Conservation (phyloP, 2,329 filamentous ascomycete species). For the Trichoderma brevicompactum region DNA sequence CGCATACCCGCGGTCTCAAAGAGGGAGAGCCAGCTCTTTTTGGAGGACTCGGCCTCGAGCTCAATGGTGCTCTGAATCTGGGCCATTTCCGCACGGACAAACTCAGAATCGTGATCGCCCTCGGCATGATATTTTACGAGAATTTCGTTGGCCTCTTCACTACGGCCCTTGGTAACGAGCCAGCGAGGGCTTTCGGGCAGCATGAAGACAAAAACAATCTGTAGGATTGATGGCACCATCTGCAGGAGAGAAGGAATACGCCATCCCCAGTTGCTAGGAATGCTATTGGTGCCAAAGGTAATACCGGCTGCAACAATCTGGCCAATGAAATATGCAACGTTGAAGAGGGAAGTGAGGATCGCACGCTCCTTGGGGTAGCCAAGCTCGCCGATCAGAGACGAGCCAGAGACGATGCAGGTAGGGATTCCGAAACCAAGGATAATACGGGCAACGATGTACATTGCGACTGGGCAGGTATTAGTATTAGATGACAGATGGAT, state of each 20-base stretch:
- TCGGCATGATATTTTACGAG: conserved; percentile 23
- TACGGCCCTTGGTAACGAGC: conserved; percentile 22
- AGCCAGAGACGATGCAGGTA: conserved; percentile 14
- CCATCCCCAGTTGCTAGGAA: conserved; percentile 19
- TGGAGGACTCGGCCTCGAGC: not conserved
- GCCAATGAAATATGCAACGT: conserved; percentile 15
- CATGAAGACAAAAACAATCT: conserved; percentile 21
- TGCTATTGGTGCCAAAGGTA: conserved; percentile 14
- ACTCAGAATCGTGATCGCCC: conserved; percentile 21
- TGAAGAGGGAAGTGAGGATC: conserved; percentile 14
- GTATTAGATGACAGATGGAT: not conserved
- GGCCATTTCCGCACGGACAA: conserved; percentile 21
- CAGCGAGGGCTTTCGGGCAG: conserved; percentile 25
- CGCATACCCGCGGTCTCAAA: conserved; percentile 3
- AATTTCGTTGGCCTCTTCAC: conserved; percentile 16
- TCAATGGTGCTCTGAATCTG: conserved; percentile 20
- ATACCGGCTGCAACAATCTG: conserved; percentile 13
- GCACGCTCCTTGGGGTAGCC: conserved; percentile 19
- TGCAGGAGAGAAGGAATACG: conserved; percentile 25
- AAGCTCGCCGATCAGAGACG: conserved; percentile 13
- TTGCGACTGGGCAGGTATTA: not conserved
- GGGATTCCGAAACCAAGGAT: conserved; percentile 18
- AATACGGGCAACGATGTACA: conserved; percentile 17
- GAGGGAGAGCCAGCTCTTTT: conserved; percentile 12
- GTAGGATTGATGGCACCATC: conserved; percentile 19